Evolutionary conservation across 805 yeast genomes (phyloP).

Genomic region (Saccharomycopsis vini): DNA sequence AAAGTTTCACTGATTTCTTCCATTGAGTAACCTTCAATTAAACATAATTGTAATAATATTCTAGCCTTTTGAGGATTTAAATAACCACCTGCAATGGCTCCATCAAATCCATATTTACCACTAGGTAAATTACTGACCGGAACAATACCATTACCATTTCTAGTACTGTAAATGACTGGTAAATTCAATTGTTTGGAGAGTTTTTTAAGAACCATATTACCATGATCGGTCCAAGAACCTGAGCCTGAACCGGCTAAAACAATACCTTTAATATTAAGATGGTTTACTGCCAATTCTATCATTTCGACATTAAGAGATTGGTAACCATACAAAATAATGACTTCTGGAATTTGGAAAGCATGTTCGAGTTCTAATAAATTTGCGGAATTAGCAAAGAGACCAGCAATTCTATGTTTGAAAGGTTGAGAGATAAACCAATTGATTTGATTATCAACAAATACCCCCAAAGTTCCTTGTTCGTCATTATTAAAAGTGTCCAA

Average conservation of each 20-base stretch:
- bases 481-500: conserved; percentile 59
- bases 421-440: conserved; percentile 30
- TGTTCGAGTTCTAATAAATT: conserved; percentile 13
- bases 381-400: conserved; percentile 15
- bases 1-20: conserved; percentile 37
- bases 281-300: conserved; percentile 37
- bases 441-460: conserved; percentile 56
- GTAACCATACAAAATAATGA: conserved; percentile 50
- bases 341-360: conserved; percentile 29
- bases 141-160: conserved; percentile 66
- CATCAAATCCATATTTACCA: conserved; percentile 19
- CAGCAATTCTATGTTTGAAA: conserved; percentile 13
- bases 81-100: conserved; percentile 41
- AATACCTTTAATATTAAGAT: conserved; percentile 41
- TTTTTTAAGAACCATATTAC: conserved; percentile 36
- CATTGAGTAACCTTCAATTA: conserved; percentile 33
- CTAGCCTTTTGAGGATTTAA: conserved; percentile 44
- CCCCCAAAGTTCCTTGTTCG: conserved; percentile 65
- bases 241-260: conserved; percentile 68
- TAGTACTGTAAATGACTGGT: conserved; percentile 55
- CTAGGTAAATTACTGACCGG: conserved; percentile 36
- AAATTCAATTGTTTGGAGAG: conserved; percentile 31
- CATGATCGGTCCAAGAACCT: conserved; percentile 47
- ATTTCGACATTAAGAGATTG: conserved; percentile 48
- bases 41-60: conserved; percentile 40